Conservation (phyloP, 495 filamentous ascomycete genomes). For the Massariosphaeria phaeospora region DNA sequence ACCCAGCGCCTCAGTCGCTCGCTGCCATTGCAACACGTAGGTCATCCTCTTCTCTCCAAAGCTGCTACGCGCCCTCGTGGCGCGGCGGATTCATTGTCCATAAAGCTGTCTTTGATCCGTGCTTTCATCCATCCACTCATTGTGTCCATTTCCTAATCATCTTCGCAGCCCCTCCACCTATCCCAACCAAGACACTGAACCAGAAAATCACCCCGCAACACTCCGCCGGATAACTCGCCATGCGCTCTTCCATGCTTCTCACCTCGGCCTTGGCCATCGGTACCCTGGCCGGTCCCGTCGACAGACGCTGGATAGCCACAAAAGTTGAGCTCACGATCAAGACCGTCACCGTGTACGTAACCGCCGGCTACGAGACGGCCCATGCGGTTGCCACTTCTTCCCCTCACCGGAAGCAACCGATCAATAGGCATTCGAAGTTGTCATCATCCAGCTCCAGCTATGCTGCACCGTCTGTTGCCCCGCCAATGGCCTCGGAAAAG, state of each 20-base stretch:
- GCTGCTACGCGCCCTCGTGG: neutral
- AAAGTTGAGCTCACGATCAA: conserved; percentile 60
- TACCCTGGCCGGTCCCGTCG: conserved; percentile 55
- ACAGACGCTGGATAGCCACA: conserved; percentile 51
- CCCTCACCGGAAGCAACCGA: conserved; percentile 22
- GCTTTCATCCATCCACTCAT: neutral
- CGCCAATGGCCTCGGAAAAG: neutral
- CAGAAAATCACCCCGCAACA: conserved; percentile 7
- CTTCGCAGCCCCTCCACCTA: conserved; percentile 9
- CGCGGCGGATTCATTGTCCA: neutral
- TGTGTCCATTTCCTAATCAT: conserved; percentile 4
- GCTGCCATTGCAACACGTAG: conserved; percentile 8
- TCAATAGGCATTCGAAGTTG: conserved; percentile 10
- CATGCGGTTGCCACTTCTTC: conserved; percentile 21
- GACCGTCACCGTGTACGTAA: conserved; percentile 35
- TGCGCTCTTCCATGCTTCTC: conserved; percentile 64
- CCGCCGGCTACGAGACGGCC: conserved; percentile 34
- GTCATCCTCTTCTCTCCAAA: neutral
- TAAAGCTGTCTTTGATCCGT: neutral
- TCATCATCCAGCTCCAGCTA: conserved; percentile 15
- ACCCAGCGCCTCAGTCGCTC: conserved; percentile 26
- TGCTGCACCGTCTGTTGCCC: neutral
- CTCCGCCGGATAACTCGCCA: conserved; percentile 42
- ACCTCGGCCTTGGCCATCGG: conserved; percentile 59
- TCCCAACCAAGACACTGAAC: conserved; percentile 19